phyloP scores from a whole-genome alignment of 2,329 filamentous ascomycete species.

The Pseudocercospora vitis region DNA sequence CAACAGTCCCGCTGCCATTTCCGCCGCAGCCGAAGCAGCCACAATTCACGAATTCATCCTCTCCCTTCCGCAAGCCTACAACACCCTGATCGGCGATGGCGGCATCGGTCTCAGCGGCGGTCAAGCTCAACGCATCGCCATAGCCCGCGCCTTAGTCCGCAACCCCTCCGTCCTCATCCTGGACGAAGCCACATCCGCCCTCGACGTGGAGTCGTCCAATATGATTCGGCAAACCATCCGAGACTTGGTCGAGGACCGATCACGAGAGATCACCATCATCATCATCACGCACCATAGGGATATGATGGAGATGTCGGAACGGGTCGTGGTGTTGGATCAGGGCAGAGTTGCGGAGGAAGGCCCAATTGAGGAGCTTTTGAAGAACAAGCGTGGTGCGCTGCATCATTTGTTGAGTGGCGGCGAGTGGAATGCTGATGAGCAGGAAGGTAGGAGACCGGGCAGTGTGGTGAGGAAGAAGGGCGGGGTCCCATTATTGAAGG shows the following conservation, averaged over 20 bases:
- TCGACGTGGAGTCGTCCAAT: slow-evolving; percentile 69
- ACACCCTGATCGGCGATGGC: slow-evolving; percentile 74
- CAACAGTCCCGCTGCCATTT: slow-evolving; percentile 48
- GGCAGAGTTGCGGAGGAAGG: slow-evolving; percentile 68
- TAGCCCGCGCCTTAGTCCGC: slow-evolving; percentile 75
- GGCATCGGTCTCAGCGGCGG: slow-evolving; percentile 74
- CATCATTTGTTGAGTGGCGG: slow-evolving; percentile 43
- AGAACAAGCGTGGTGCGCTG: slow-evolving; percentile 36
- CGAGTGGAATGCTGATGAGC: slow-evolving; percentile 28
- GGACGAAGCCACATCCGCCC: slow-evolving; percentile 81
- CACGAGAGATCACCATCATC: slow-evolving; percentile 62
- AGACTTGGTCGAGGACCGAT: slow-evolving; percentile 46
- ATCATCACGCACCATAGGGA: slow-evolving; percentile 78
- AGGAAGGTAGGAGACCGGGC: background rate
- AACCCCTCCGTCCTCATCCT: slow-evolving; percentile 72
- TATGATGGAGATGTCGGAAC: slow-evolving; percentile 82
- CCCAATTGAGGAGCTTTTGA: slow-evolving; percentile 60
- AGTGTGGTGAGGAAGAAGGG: slow-evolving; percentile 10
- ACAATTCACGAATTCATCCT: slow-evolving; percentile 75
- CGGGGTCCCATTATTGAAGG: slow-evolving; percentile 14
- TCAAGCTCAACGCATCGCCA: slow-evolving; percentile 77
- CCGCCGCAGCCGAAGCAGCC: slow-evolving; percentile 54
- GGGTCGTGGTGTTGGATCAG: slow-evolving; percentile 70
- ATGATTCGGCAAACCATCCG: slow-evolving; percentile 64
- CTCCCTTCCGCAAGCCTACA: slow-evolving; percentile 69